Conservation (phyloP, 2,329 filamentous ascomycete genomes). For the Pseudogymnoascus verrucosus region DNA sequence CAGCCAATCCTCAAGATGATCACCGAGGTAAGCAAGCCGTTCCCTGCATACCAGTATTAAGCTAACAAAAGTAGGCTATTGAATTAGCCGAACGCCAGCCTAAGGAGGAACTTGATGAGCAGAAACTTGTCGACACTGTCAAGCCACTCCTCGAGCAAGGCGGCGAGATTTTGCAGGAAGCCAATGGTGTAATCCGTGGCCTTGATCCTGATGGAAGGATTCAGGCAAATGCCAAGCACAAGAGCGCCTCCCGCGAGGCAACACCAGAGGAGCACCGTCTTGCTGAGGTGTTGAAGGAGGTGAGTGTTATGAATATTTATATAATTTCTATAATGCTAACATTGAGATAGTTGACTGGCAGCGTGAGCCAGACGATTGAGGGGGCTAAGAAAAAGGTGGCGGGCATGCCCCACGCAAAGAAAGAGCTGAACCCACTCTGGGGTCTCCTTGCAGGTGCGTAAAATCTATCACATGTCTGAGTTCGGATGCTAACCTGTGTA, state of each 20-base stretch:
- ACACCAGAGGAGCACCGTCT: conserved; percentile 77
- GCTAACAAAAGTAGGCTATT: conserved; percentile 48
- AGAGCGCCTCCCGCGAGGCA: conserved; percentile 65
- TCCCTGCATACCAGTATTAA: conserved; percentile 26
- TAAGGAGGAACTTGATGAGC: conserved; percentile 83
- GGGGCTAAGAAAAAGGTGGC: conserved; percentile 80
- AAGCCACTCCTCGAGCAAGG: conserved; percentile 85
- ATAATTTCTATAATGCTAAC: not conserved
- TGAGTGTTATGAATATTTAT: conserved; percentile 21
- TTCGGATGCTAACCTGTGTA: conserved; percentile 22
- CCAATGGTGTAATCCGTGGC: conserved; percentile 77
- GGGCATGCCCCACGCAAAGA: conserved; percentile 90
- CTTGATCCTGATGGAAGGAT: conserved; percentile 86
- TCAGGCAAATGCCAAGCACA: conserved; percentile 75
- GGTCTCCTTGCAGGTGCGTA: conserved; percentile 45
- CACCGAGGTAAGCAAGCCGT: conserved; percentile 51
- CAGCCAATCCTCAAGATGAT: conserved; percentile 83
- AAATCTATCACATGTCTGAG: not conserved
- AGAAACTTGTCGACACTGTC: conserved; percentile 77
- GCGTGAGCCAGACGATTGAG: conserved; percentile 76
- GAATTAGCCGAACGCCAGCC: conserved; percentile 72
- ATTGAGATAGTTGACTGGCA: conserved; percentile 55
- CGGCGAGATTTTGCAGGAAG: conserved; percentile 71
- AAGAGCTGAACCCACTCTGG: conserved; percentile 89
- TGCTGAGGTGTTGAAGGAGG: conserved; percentile 75